A percentile compares a stretch with the other conserved stretches of the same genome.
These are phyloP conservation scores for Carallia brachiata DNA, from an alignment of 345 rosid species.

Conservation along the genomic window DNA sequence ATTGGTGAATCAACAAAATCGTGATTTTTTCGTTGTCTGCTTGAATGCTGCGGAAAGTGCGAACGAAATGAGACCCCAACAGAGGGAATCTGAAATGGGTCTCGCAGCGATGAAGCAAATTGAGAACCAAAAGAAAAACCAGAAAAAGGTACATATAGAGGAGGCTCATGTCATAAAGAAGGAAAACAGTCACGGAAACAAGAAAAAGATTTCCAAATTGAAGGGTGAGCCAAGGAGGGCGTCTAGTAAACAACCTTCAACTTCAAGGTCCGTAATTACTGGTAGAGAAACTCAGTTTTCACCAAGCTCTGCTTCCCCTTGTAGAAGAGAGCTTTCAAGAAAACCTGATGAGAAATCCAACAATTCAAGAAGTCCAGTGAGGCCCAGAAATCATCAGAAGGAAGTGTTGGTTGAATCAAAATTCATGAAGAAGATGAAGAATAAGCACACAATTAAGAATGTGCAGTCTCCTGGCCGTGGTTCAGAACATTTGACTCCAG, in stretches of 20 bases:
- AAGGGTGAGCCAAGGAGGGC: conserved; percentile 53
- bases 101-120: conserved; percentile 18
- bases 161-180: conserved; percentile 21
- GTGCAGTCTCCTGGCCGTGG: conserved; percentile 16
- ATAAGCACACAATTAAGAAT: conserved; percentile 14
- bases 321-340: conserved; percentile 10
- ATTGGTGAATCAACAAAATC: conserved; percentile 30
- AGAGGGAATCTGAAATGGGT: conserved; percentile 33
- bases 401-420: conserved; percentile 28
- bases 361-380: conserved; percentile 19
- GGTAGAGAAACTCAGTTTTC: conserved; percentile 20
- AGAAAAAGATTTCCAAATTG: conserved; percentile 37
- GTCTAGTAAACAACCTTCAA: conserved; percentile 5
- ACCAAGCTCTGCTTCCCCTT: conserved; percentile 13
- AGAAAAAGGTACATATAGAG: conserved; percentile 13
- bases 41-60: conserved; percentile 39
- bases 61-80: conserved; percentile 25
- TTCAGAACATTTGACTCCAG: conserved; percentile 47
- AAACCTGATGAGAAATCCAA: conserved; percentile 13
- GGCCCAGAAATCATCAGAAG: conserved; percentile 32
- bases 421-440: conserved; percentile 23
- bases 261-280: conserved; percentile 19
- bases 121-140: conserved; percentile 10
- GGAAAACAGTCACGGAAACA: conserved; percentile 36
- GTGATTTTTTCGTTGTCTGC: conserved; percentile 43